Base-by-base conservation (phyloP, 495 filamentous ascomycete species). In the Aspergillus sclerotioniger region DNA sequence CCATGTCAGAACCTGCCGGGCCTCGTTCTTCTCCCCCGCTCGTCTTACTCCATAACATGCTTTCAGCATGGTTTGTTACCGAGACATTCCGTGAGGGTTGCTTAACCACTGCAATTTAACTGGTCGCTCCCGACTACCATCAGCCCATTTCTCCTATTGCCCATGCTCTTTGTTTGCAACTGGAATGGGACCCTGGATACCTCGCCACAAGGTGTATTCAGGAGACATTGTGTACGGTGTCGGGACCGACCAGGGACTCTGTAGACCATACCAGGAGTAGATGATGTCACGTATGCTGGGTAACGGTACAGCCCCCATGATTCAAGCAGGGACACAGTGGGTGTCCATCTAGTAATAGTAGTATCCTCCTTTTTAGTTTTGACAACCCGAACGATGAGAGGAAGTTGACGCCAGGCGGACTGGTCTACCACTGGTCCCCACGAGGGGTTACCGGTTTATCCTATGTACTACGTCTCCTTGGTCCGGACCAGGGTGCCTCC, bases 241-340 rank as follows among this genome's bases (percentile, higher is more conserved):
- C 25, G n/a, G 16, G 16, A 5, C 29, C 50, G 33, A 53, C 51
- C 19, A 39, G 12, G 39, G n/a, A n/a, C n/a, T 15, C n/a, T 43
- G 3, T 43, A 43, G 39, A 48, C 16, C 50, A 39, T 44, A 41
- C 37, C 37, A 25, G 25, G 25, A 25, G 25, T 25, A 46, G 28
- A 50, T 50, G 47, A 50, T 50, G 47, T 50, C 47, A 50, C 47
- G 47, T 50, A 50, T 16, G 31, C 25, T n/a, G 47, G 47, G 47
- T 50, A 12, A 50, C 47, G 16, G 32, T 50, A 50, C 47, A 31
- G 28, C 28, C 47, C 47, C 47, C 28, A 50, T 28, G 25, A 50
- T 50, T 17, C 15, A 50, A 6, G 28, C 25, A 28, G 47, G 25
- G 44, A 46, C 25, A 46, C 17, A n/a, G 47, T 25, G 28, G 13